Evolutionary conservation across 345 rosid species (phyloP), one percentile per base, ranked within the genome.

Genomic region (Luvunga scandens): DNA sequence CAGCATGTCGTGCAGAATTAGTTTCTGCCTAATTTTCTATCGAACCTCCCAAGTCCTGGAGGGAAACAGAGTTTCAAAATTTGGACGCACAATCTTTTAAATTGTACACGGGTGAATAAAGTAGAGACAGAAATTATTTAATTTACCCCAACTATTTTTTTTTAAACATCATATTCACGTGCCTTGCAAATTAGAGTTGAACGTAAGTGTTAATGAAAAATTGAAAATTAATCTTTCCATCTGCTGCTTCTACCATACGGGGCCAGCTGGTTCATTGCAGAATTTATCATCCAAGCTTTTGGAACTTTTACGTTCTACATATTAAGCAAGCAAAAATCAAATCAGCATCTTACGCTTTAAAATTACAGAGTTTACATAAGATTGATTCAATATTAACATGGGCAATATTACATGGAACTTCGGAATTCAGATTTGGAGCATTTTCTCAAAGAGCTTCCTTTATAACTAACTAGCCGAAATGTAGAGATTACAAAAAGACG

Each of bases 381-480:
- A 53, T 13, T 45, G 50, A 45, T 13, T 45, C 57, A 53, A 2
- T 53, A 30, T 28, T 71, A 59, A 27, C 13, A 24, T 21, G 19
- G 9, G 71, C 61, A 63, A 34, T 38, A 16, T 31, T 31, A 48
- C 38, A n/a, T 9, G 69, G 62, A 42, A 8, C 34, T 7, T 9
- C 14, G 2, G 50, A 8, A 36, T 16, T 25, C 22, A 48, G n/a
- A 72, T 63, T 27, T 9, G 3, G 45, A 31, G 13, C 53, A 34
- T 69, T 31, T 62, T 62, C 56, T 55, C 31, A 71, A 64, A 25
- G 61, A 53, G 64, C 21, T 71, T 30, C 28, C 76, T 36, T 8
- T 63, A 19, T 56, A 70, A 81, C 63, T 80, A 33, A 24, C 68
- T 18, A 30, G 24, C 53, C 62, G 33, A 69, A 76, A 53, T 18